Conservation (phyloP, 306 rosid genomes). For the Ceratonia siliqua region DNA sequence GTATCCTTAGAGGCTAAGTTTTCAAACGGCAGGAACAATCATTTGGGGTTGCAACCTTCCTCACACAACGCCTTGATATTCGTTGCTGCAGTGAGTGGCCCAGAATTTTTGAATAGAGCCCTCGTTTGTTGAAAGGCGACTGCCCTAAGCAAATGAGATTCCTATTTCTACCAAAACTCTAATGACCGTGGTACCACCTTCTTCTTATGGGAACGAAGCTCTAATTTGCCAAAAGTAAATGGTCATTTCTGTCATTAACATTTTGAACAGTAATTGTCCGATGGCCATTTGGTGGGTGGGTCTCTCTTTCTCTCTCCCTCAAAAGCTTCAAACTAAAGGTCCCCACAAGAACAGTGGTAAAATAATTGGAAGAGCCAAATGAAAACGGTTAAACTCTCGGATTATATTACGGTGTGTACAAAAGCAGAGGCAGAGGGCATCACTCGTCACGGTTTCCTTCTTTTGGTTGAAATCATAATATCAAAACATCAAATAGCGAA, state of each 20-base stretch:
- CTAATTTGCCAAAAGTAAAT: conserved; percentile 7
- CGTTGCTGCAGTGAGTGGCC: conserved; percentile 26
- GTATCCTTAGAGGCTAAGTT: conserved; percentile 44
- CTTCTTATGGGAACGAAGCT: conserved; percentile 9
- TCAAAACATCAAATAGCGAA: conserved; percentile 10
- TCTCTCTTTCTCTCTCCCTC: conserved; percentile 23
- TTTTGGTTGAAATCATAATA: conserved; percentile 14
- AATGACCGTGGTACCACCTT: conserved; percentile 35
- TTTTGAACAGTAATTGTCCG: conserved; percentile 17
- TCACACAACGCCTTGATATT: conserved; percentile 22
- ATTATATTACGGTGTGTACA: neutral
- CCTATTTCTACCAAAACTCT: neutral
- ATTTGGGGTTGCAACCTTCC: conserved; percentile 23
- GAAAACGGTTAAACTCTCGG: conserved; percentile 27
- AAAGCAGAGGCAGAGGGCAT: neutral
- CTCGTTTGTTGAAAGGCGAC: conserved; percentile 11
- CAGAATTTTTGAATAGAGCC: neutral
- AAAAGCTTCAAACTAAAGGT: conserved; percentile 43
- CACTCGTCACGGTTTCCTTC: neutral
- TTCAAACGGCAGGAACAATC: conserved; percentile 14
- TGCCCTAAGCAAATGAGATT: conserved; percentile 45
- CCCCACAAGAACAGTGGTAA: conserved; percentile 27
- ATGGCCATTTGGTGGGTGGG: conserved; percentile 31
- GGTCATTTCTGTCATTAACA: conserved; percentile 38
- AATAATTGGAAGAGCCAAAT: conserved; percentile 35